Evolutionary conservation across 2,329 filamentous ascomycete species (phyloP), one percentile per base, ranked within the genome.

Genomic region (Stemphylium beticola): DNA sequence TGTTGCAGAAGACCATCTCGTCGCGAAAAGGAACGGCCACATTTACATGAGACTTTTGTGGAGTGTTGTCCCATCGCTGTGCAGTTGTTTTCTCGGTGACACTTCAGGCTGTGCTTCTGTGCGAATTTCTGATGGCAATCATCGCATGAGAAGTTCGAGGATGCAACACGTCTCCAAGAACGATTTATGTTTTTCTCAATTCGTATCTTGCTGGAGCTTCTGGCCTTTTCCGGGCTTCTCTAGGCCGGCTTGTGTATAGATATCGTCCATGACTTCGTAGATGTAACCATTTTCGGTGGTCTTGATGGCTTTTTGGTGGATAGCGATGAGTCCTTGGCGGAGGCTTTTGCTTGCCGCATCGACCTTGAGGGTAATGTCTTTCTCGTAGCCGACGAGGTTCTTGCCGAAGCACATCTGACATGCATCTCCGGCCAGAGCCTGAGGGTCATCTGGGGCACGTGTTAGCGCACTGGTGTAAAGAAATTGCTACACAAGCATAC

Each of bases 211-310:
- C n/a, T 49, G 46, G 2, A 55, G 5, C 5, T 34, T 58, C n/a
- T 47, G 20, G 37, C 55, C 45, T 32, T 54, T 54, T 4, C 4
- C 12, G 0, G 52, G 15, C 15, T 3, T 43, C 46, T 40, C 3
- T 6, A 20, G 8, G 2, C 44, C n/a, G 2, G 58, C 58, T 11
- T 42, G n/a, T 8, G 31, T 14, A 39, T 69, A 68, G 18, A 62
- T 41, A 1, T 41, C 5, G 3, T 26, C 4, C 52, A 69, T 62
- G 2, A 54, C 55, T 12, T 52, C 39, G 3, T 44, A 33, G 15
- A 68, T 54, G 38, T 66, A 66, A 32, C 54, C 33, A 2, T 43
- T 43, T 0, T 51, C 14, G 5, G 24, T 29, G 9, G 55, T 10
- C 1, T 20, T 58, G 31, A 6, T 14, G 4, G 41, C 37, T 15